A percentile compares a stretch with the other conserved stretches of the same genome.
phyloP scores from a whole-genome alignment of 495 filamentous ascomycete genomes.

The Letharia columbiana region DNA sequence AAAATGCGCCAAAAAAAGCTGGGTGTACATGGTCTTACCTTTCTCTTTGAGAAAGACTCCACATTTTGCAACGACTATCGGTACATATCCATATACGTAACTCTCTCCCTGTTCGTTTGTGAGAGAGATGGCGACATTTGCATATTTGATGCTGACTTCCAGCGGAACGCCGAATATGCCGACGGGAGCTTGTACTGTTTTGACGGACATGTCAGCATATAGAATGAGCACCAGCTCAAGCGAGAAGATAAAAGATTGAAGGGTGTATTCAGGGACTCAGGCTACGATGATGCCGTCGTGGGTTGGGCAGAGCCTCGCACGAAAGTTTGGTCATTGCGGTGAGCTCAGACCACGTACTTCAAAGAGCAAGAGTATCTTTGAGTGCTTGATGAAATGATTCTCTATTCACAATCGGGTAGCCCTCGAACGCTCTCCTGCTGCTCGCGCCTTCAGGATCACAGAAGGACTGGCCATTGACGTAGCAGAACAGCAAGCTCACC shows the following conservation, averaged over 20 bases:
- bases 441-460: background rate
- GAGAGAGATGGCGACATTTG: conserved; percentile 96
- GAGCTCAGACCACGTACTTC: background rate
- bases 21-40: conserved; percentile 48
- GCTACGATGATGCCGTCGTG: background rate
- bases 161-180: conserved; percentile 94
- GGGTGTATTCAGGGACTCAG: background rate
- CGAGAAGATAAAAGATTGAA: background rate
- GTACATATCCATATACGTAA: conserved; percentile 98
- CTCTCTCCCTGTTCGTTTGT: conserved; percentile 83
- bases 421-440: background rate
- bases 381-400: background rate
- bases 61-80: conserved; percentile 97
- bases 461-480: background rate
- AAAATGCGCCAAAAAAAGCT: background rate
- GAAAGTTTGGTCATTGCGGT: background rate
- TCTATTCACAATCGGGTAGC: background rate
- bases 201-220: conserved; percentile 4
- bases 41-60: conserved; percentile 98
- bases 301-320: background rate
- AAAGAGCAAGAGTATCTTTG: background rate
- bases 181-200: conserved; percentile 27
- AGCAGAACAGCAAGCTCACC: conserved; percentile 42
- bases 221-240: background rate
- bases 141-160: conserved; percentile 90